Evolutionary conservation across 2,329 filamentous ascomycete genomes (phyloP).

Genomic region (Phialophora chinensis): DNA sequence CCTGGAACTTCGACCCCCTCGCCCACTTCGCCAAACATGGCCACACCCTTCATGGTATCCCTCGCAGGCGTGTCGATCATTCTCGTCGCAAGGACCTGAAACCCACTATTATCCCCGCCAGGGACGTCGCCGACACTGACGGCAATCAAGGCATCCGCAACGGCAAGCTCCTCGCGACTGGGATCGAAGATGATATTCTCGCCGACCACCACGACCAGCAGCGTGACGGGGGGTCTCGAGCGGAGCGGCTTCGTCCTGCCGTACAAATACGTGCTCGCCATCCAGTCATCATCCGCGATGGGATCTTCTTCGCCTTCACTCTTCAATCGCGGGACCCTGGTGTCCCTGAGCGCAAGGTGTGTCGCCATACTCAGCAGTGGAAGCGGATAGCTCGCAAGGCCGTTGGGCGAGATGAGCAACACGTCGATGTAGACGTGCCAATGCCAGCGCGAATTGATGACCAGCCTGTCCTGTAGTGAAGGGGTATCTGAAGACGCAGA

Average conservation of each 20-base stretch:
- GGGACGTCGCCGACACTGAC: conserved; percentile 68
- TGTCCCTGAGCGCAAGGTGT: conserved; percentile 88
- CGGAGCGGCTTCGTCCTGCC: conserved; percentile 51
- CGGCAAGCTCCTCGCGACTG: conserved; percentile 85
- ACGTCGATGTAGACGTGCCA: conserved; percentile 97
- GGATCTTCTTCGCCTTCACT: conserved; percentile 95
- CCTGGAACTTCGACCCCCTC: conserved; percentile 66
- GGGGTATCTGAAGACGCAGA: neutral
- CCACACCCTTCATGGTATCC: conserved; percentile 72
- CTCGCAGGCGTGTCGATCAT: conserved; percentile 77
- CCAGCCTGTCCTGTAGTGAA: conserved; percentile 67
- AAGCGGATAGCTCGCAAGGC: conserved; percentile 71
- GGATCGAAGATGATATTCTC: conserved; percentile 95
- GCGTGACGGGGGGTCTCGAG: conserved; percentile 74
- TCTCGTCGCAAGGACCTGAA: conserved; percentile 71
- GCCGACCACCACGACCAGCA: conserved; percentile 85
- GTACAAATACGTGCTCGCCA: conserved; percentile 78
- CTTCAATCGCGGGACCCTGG: conserved; percentile 80
- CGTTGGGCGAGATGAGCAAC: conserved; percentile 72
- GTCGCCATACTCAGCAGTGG: conserved; percentile 91
- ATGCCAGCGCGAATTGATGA: conserved; percentile 90
- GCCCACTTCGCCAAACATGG: conserved; percentile 52
- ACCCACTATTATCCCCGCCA: conserved; percentile 36
- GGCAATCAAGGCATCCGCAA: conserved; percentile 87
- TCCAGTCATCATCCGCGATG: conserved; percentile 98